A percentile compares a stretch with the other conserved stretches of the same genome.
Evolutionary conservation across 2,329 filamentous ascomycete species (phyloP).

Genomic region (Pestalotiopsis sp.): DNA sequence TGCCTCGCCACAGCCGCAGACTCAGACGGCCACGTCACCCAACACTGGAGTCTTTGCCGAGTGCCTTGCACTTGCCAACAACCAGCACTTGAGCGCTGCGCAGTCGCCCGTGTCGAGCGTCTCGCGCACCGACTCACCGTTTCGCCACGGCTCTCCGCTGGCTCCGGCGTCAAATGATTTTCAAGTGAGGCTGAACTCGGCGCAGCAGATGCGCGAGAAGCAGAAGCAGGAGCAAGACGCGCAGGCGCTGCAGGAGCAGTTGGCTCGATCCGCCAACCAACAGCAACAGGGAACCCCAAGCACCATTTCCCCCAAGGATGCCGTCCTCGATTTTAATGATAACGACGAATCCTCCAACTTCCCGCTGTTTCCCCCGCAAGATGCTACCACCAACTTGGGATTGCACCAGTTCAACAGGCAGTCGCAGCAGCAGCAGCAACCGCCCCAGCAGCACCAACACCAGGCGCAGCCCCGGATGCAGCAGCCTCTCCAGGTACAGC

Average conservation of each 20-base stretch:
- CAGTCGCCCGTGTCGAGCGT: constrained; percentile 51
- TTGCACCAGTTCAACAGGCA: constrained; percentile 42
- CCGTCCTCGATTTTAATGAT: constrained; percentile 82
- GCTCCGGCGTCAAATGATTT: constrained; percentile 52
- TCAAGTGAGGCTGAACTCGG: constrained; percentile 52
- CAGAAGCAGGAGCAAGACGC: constrained; percentile 64
- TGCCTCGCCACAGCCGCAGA: constrained; percentile 51
- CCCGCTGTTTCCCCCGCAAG: constrained; percentile 71
- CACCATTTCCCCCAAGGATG: constrained; percentile 94
- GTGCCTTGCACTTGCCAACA: constrained; percentile 78
- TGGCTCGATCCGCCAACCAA: constrained; percentile 38
- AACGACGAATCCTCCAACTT: constrained; percentile 70
- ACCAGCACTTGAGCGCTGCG: constrained; percentile 66
- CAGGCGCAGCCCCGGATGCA: constrained; percentile 28
- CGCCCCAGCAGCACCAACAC: constrained; percentile 6
- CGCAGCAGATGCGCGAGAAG: constrained; percentile 63
- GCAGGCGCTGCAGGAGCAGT: constrained; percentile 44
- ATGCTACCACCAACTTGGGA: constrained; percentile 44
- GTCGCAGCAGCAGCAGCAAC: constrained; percentile 16
- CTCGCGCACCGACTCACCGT: constrained; percentile 76
- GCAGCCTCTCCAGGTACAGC: constrained; percentile 16
- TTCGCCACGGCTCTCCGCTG: constrained; percentile 71
- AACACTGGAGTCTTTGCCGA: constrained; percentile 70
- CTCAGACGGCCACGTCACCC: constrained; percentile 51
- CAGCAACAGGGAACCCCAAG: constrained; percentile 60